A percentile compares a stretch with the other conserved stretches of the same genome.
Conservation (phyloP, 1,284 basidiomycete species). For the Cryptococcus wingfieldii region DNA sequence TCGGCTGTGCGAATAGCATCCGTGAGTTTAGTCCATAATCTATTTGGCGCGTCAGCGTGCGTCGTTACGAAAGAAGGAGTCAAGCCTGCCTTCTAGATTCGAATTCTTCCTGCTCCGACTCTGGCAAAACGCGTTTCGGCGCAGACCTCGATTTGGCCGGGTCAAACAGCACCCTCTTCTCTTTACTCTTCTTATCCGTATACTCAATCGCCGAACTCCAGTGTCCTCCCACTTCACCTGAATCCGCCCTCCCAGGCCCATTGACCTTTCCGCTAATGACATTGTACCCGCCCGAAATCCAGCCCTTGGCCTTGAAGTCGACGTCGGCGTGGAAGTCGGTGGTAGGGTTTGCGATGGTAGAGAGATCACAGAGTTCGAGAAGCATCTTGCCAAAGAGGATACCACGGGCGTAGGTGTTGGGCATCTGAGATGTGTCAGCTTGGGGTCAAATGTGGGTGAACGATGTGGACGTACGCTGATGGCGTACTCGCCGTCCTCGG, state of each 20-base stretch:
- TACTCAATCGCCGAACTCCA: constrained; percentile 93
- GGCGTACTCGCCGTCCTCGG: constrained; percentile 66
- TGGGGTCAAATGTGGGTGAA: neutral
- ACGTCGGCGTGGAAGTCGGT: constrained; percentile 74
- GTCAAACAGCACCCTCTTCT: constrained; percentile 79
- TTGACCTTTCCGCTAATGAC: constrained; percentile 77
- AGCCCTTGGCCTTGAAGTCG: constrained; percentile 99
- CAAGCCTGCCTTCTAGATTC: constrained; percentile 72
- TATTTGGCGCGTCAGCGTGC: constrained; percentile 27
- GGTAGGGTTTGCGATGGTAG: constrained; percentile 76
- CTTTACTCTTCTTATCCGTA: constrained; percentile 63
- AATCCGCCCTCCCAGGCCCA: constrained; percentile 56
- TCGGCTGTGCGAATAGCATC: constrained; percentile 80
- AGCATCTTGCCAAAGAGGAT: constrained; percentile 99
- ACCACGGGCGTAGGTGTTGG: constrained; percentile 94
- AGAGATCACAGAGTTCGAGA: constrained; percentile 88
- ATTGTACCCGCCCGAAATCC: constrained; percentile 96
- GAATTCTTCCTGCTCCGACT: constrained; percentile 81
- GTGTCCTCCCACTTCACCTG: constrained; percentile 83
- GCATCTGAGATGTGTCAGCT: constrained; percentile 57
- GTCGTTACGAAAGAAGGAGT: neutral
- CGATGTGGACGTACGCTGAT: constrained; percentile 34
- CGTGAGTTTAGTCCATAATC: constrained; percentile 82
- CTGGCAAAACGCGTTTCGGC: constrained; percentile 77
- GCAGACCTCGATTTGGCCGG: constrained; percentile 68